Evolutionary conservation across 2,329 filamentous ascomycete genomes (phyloP).

Genomic region (Monosporascus sp.): DNA sequence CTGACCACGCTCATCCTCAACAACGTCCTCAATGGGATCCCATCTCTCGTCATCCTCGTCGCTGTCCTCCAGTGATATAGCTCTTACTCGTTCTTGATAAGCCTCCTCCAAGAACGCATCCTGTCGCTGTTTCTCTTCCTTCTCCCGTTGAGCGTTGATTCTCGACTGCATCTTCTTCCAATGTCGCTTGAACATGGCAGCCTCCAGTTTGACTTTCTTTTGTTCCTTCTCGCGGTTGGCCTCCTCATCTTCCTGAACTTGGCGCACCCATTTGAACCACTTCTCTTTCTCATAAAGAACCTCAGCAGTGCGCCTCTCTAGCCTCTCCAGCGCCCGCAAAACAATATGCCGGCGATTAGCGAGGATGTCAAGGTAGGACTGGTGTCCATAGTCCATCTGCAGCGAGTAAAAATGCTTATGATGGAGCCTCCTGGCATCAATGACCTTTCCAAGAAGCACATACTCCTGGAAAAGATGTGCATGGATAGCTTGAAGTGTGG

Average conservation of each 20-base stretch:
- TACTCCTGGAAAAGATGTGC: slow-evolving; percentile 32
- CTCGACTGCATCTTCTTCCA: slow-evolving; percentile 38
- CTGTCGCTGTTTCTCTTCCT: slow-evolving; percentile 37
- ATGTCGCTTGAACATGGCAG: slow-evolving; percentile 41
- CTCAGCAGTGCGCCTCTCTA: slow-evolving; percentile 36
- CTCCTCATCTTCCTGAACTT: slow-evolving; percentile 41
- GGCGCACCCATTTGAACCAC: slow-evolving; percentile 43
- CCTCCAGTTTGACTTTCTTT: slow-evolving; percentile 43
- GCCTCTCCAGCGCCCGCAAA: slow-evolving; percentile 33
- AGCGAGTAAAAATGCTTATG: slow-evolving; percentile 27
- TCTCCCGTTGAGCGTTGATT: slow-evolving; percentile 31
- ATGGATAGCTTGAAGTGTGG: slow-evolving; percentile 32
- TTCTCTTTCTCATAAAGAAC: slow-evolving; percentile 40
- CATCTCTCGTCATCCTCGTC: slow-evolving; percentile 34
- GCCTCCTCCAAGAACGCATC: slow-evolving; percentile 38
- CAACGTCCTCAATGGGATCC: slow-evolving; percentile 44
- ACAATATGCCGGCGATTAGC: slow-evolving; percentile 27
- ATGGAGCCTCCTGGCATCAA: slow-evolving; percentile 20
- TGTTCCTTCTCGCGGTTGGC: slow-evolving; percentile 40
- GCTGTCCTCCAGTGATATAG: slow-evolving; percentile 19
- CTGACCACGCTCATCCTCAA: slow-evolving; percentile 37
- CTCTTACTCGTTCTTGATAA: slow-evolving; percentile 34
- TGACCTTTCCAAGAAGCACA: slow-evolving; percentile 21
- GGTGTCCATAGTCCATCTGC: slow-evolving; percentile 27
- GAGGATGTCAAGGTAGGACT: slow-evolving; percentile 26